Conservation (phyloP, 2,329 filamentous ascomycete species). For the Bipolaris oryzae region DNA sequence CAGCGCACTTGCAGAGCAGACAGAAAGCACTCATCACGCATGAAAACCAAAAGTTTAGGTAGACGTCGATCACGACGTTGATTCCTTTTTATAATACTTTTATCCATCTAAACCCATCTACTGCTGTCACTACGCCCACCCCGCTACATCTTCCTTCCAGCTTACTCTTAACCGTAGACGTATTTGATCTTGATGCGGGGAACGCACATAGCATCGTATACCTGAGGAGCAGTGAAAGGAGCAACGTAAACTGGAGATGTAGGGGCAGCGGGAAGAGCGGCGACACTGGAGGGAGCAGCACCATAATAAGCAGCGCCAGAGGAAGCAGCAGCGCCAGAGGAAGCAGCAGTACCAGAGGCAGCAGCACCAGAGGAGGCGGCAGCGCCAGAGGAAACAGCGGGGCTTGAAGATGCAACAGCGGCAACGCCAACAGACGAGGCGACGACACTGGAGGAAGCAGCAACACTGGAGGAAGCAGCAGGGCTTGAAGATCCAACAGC, state of each 20-base stretch:
- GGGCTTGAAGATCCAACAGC: slow-evolving; percentile 21
- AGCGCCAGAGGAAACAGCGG: background rate
- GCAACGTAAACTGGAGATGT: slow-evolving; percentile 29
- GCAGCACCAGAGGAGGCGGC: background rate
- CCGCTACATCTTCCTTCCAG: slow-evolving; percentile 25
- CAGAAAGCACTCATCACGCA: slow-evolving; percentile 26
- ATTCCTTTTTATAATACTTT: slow-evolving; percentile 23
- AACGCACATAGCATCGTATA: slow-evolving; percentile 25
- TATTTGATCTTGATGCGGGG: slow-evolving; percentile 24
- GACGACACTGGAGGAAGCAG: background rate
- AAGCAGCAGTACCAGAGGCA: too few species aligned
- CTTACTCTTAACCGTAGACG: slow-evolving; percentile 27
- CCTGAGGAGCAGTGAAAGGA: slow-evolving; percentile 25
- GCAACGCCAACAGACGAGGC: too few species aligned
- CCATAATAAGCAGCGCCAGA: background rate
- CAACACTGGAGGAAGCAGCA: slow-evolving; percentile 10
- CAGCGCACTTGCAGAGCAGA: slow-evolving; percentile 23
- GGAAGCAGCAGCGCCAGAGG: background rate
- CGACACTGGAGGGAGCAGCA: slow-evolving; percentile 7
- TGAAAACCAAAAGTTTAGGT: slow-evolving; percentile 22
- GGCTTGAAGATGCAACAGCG: too few species aligned
- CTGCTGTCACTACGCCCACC: slow-evolving; percentile 26
- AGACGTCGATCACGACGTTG: slow-evolving; percentile 21
- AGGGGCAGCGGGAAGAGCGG: slow-evolving; percentile 27
- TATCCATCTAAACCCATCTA: slow-evolving; percentile 25